These are phyloP conservation scores for Neostapfia colusana DNA, from an alignment of 176 grass and related monocot species.

Conservation along the genomic window DNA sequence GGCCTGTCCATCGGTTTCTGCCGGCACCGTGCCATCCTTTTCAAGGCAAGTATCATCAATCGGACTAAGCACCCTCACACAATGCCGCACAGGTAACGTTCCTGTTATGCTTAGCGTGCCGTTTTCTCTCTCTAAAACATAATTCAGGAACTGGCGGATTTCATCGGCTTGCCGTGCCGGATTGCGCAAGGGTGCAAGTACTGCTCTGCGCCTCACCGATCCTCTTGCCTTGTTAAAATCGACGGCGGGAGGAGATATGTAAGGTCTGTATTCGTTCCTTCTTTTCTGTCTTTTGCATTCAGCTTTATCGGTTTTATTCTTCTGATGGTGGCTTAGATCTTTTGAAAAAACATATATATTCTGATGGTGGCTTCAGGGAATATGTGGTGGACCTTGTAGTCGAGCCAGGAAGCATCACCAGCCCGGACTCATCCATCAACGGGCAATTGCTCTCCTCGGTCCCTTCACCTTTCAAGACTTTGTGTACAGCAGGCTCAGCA, in stretches of 20 bases:
- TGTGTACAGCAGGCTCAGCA: constrained; percentile 41
- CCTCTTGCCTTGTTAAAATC: constrained; percentile 87
- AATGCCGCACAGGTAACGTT: background rate
- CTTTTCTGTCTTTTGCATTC: background rate
- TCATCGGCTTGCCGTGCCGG: constrained; percentile 75
- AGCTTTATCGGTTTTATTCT: background rate
- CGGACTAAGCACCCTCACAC: background rate
- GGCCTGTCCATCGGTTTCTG: constrained; percentile 74
- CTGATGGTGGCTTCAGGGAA: constrained; percentile 54
- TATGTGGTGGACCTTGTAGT: constrained; percentile 81
- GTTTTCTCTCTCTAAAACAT: constrained; percentile 6
- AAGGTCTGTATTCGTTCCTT: constrained; percentile 18
- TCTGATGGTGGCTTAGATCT: constrained; percentile 1
- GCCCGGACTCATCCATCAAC: constrained; percentile 93
- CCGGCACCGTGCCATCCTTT: constrained; percentile 86
- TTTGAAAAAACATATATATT: background rate
- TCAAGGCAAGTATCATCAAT: constrained; percentile 50
- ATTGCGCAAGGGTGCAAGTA: constrained; percentile 94
- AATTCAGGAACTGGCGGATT: constrained; percentile 73
- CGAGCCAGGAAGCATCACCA: constrained; percentile 58
- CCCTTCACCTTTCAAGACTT: constrained; percentile 78
- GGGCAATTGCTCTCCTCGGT: constrained; percentile 63
- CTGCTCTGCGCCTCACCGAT: constrained; percentile 76
- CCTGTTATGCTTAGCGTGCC: background rate
- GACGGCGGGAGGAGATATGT: constrained; percentile 38